Base-by-base conservation (phyloP, 306 rosid genomes). In the Castanospermum australe region DNA sequence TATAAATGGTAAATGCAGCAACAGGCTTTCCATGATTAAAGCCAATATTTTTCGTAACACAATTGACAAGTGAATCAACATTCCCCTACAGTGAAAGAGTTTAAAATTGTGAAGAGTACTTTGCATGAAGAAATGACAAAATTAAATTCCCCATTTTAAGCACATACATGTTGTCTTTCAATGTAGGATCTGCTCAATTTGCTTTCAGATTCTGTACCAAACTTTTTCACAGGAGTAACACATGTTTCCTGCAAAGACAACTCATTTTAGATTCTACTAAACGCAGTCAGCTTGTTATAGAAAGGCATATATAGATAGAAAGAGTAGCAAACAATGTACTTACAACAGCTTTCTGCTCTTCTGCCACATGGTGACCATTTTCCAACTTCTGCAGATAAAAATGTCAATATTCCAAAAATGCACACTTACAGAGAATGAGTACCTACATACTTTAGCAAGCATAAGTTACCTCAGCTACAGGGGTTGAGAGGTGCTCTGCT, bases 1-100 rank as follows among this genome's bases (percentile, higher is more conserved):
- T 91, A 86, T 91, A 93, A 59, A 93, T 91, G 73, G 91, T 91
- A 79, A 93, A 86, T 35, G 96, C 97, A 21, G 96, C 94, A 82
- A 91, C 71, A 57, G 97, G 97, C 86, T 93, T 93, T 73, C 94
- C 96, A 39, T 89, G 77, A 66, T 85, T 89, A 83, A 85, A 93
- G 76, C 97, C 97, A 75, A 91, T 69, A 84, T 93, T 91, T 75
- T 88, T 88, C 63, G 75, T 67, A 42, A 93, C 97, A 81, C 97
- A 89, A 78, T 82, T 85, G 75, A 93, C 85, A 60, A 93, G 94
- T 70, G 90, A 88, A 89, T 93, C 98, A 73, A 91, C 98, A 75
- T 82, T 89, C 88, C 91, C 97, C 98, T 93, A 88, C 52, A 81
- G 47, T 55, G 77, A 73, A 77, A 15, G 67, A 35, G 57, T 88